Evolutionary conservation across 75 land plant species (phyloP).

Genomic region (Pinus taeda): DNA sequence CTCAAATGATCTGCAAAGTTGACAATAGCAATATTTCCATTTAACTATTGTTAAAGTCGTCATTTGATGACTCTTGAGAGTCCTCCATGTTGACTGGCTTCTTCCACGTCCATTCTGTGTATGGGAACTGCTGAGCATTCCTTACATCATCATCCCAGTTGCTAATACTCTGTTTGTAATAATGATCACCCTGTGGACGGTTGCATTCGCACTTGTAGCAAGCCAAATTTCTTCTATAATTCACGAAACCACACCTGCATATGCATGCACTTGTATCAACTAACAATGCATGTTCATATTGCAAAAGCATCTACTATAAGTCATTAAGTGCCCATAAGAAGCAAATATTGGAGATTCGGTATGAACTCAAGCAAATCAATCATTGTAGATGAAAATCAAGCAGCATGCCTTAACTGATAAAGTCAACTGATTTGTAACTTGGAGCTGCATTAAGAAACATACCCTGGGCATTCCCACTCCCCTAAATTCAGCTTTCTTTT

Average conservation of each 20-base stretch:
- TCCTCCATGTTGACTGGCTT: constrained; percentile 23
- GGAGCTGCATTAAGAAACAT: constrained; percentile 11
- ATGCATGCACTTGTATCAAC: background rate
- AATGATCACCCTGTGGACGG: constrained; percentile 23
- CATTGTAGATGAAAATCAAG: background rate
- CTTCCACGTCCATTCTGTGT: constrained; percentile 9
- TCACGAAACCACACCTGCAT: constrained; percentile 78
- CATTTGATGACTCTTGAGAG: too few species aligned
- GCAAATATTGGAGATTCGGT: background rate
- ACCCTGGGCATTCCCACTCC: constrained; percentile 95
- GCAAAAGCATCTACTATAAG: background rate
- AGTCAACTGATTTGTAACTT: background rate
- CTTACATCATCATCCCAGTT: background rate
- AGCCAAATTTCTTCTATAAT: constrained; percentile 61
- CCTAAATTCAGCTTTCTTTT: constrained; percentile 65
- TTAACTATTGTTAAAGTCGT: too few species aligned
- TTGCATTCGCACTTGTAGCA: constrained; percentile 72
- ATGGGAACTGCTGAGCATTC: background rate
- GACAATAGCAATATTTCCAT: too few species aligned
- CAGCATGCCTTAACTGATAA: background rate
- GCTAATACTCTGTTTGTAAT: background rate
- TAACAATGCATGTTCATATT: background rate
- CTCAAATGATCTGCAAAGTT: too few species aligned
- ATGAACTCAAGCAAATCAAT: background rate
- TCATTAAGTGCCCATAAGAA: background rate